phyloP scores from a whole-genome alignment of 257 asterid genomes.

The Ehretia macrophylla region DNA sequence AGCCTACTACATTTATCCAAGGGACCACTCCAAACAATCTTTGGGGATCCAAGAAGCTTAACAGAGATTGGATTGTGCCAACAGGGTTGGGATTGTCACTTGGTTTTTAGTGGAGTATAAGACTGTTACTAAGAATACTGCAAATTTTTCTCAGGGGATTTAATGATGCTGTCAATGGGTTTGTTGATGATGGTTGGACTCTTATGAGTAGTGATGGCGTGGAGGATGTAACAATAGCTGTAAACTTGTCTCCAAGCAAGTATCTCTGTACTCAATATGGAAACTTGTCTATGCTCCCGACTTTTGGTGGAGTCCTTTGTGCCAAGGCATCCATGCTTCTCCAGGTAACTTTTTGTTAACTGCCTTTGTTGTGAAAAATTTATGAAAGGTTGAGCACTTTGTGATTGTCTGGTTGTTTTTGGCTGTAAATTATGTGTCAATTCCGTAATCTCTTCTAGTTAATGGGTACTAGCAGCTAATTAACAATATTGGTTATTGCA shows the following conservation, averaged over 20 bases:
- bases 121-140: neutral
- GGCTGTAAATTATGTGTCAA: too few species aligned
- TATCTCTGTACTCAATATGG: slow-evolving; percentile 62
- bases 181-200: slow-evolving; percentile 97
- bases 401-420: neutral
- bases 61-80: too few species aligned
- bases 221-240: slow-evolving; percentile 79
- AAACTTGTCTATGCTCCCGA: slow-evolving; percentile 62
- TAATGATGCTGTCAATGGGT: slow-evolving; percentile 92
- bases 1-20: too few species aligned
- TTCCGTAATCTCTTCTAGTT: too few species aligned
- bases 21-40: too few species aligned
- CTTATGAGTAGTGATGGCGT: slow-evolving; percentile 75
- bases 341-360: slow-evolving; percentile 41
- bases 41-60: too few species aligned
- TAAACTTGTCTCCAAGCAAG: slow-evolving; percentile 78
- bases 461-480: neutral
- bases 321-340: slow-evolving; percentile 98
- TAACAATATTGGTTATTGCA: slow-evolving; percentile 17
- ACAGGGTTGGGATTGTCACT: neutral
- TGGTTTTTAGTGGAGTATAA: neutral
- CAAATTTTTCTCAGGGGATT: slow-evolving; percentile 53
- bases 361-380: neutral
- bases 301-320: slow-evolving; percentile 85
- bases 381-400: neutral